A percentile compares a stretch with the other conserved stretches of the same genome.
Evolutionary conservation across 1,284 basidiomycete genomes (phyloP).

Genomic region (Cystobasidium pallidum): DNA sequence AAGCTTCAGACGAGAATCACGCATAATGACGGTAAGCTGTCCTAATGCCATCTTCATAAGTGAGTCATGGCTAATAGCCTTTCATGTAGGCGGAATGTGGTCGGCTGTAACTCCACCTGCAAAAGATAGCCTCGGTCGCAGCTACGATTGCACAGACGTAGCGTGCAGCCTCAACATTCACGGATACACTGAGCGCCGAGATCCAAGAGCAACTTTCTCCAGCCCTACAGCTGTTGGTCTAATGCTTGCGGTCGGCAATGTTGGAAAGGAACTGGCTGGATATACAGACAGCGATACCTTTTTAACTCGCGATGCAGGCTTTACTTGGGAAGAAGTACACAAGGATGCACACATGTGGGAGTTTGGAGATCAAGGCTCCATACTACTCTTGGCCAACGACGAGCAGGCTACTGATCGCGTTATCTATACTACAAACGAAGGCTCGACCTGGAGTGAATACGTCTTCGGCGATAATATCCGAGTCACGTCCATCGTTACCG

Average conservation of each 20-base stretch:
- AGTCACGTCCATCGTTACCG: constrained; percentile 79
- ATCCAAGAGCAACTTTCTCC: constrained; percentile 87
- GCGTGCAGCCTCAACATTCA: constrained; percentile 87
- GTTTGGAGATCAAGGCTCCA: constrained; percentile 93
- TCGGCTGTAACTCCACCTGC: constrained; percentile 75
- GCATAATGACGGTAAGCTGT: constrained; percentile 82
- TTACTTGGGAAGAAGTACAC: constrained; percentile 97
- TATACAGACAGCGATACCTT: constrained; percentile 94
- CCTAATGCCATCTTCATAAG: neutral
- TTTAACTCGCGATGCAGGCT: constrained; percentile 92
- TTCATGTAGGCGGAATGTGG: constrained; percentile 76
- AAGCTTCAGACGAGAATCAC: constrained; percentile 83
- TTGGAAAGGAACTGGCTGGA: constrained; percentile 76
- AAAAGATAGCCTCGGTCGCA: constrained; percentile 73
- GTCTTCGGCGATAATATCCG: constrained; percentile 78
- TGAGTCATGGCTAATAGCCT: neutral
- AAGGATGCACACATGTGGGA: constrained; percentile 98
- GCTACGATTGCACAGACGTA: constrained; percentile 73
- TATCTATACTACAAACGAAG: constrained; percentile 86
- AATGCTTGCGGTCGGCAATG: constrained; percentile 96
- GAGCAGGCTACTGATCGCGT: constrained; percentile 89
- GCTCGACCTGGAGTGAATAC: constrained; percentile 83
- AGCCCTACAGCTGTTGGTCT: constrained; percentile 89
- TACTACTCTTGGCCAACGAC: constrained; percentile 92
- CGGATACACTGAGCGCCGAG: constrained; percentile 89